Evolutionary conservation across 2,329 filamentous ascomycete species (phyloP), one percentile per base, ranked within the genome.

Genomic region (Periconia sp.): DNA sequence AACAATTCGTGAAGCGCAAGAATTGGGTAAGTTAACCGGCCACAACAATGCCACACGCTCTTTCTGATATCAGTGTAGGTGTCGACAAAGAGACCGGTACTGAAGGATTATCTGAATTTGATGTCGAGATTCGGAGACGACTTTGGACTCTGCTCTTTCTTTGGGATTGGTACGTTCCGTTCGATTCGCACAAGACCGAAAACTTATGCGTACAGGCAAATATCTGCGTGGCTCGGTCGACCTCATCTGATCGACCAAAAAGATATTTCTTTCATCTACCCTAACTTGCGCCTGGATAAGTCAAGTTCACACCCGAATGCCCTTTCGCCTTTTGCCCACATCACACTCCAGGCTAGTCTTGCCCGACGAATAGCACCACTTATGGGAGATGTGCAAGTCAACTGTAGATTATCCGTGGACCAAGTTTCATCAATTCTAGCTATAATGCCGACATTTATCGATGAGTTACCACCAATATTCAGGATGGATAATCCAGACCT

Each of bases 1-100:
- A 37, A 70, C 72, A 3, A 73, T 79, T 21, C 73, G 72, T 5
- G 73, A 76, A 30, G 77, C 76, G 0, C 75, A 78, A 51, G 77
- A 79, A 48, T 61, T 76, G 33, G 75, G 74, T 73, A 63, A 9
- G 37, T n/a, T 11, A 19, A 10, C 15, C 6, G 23, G 5, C 15
- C 13, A 8, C 10, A 9, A 13, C 4, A 17, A 18, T 8, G 12
- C 1, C 5, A 17, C 5, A 17, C n/a, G 21, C 6, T 11, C 36
- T 11, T 45, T 22, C 13, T 28, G 3, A 41, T 22, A n/a, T 6
- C 13, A 11, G 11, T 24, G 9, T 9, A 71, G 68, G 69, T 2
- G 58, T 72, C 40, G 73, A 78, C 43, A 72, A 70, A 38, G 68
- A 72, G 23, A 56, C 58, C 11, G 52, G 65, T 5, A 64, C 63